phyloP scores from a whole-genome alignment of 1,139 yeast genomes.

The Diutina ranongensis region DNA sequence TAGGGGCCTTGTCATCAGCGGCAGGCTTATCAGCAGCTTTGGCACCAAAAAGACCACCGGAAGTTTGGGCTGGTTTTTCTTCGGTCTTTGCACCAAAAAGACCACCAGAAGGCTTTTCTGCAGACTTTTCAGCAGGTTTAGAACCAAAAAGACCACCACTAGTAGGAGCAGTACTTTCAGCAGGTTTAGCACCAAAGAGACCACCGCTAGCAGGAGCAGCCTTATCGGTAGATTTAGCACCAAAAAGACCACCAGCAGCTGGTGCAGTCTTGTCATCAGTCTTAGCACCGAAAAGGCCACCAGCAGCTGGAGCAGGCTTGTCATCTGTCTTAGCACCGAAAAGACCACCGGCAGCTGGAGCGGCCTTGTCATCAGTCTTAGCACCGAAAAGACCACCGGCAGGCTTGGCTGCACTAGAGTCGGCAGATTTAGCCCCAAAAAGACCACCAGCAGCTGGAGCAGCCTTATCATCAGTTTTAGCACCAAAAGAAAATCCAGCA shows the following conservation, averaged over 20 bases:
- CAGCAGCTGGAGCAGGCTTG: background rate
- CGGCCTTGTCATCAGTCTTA: conserved; percentile 6
- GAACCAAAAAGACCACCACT: conserved; percentile 10
- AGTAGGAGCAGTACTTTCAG: conserved; percentile 8
- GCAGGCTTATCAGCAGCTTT: background rate
- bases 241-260: conserved; percentile 8
- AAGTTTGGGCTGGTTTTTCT: conserved; percentile 7
- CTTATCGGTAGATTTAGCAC: conserved; percentile 1
- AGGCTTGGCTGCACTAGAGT: background rate
- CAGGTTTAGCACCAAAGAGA: conserved; percentile 5
- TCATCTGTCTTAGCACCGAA: conserved; percentile 1
- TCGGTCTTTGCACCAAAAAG: conserved; percentile 7
- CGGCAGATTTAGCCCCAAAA: background rate
- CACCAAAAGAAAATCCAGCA: conserved; percentile 11
- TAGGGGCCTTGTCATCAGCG: conserved; percentile 12
- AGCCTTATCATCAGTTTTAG: conserved; percentile 12
- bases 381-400: conserved; percentile 1
- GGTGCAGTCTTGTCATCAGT: background rate
- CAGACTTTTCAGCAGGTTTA: conserved; percentile 7
- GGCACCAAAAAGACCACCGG: background rate
- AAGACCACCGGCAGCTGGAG: background rate
- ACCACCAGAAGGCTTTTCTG: conserved; percentile 10
- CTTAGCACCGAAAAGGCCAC: background rate
- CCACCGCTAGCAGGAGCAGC: conserved; percentile 7
- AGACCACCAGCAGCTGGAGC: conserved; percentile 7